These are phyloP conservation scores for Carallia brachiata DNA, from an alignment of 345 rosid genomes.

Conservation along the genomic window DNA sequence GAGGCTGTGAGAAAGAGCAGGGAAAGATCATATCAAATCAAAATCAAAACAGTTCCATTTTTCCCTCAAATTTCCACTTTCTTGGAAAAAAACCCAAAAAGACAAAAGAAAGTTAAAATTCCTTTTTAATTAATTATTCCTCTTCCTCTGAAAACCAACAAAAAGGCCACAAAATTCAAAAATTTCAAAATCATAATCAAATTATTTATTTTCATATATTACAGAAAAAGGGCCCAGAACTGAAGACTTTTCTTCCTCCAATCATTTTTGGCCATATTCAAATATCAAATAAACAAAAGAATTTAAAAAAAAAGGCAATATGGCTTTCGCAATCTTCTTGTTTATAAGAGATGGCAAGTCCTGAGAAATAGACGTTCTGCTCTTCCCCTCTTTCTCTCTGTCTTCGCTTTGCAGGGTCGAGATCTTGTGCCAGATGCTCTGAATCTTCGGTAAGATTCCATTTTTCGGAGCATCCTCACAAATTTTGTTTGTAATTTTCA, in stretches of 20 bases:
- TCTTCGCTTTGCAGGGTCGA: conserved; percentile 10
- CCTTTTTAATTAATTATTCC: no score
- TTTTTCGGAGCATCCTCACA: neutral
- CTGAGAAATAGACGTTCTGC: neutral
- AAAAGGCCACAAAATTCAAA: neutral
- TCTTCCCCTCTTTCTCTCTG: neutral
- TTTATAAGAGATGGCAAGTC: neutral
- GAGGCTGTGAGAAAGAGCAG: conserved; percentile 6
- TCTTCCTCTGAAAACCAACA: conserved; percentile 8
- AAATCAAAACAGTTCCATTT: neutral
- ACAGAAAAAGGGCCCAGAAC: no score
- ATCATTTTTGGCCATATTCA: no score
- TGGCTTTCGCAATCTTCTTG: conserved; percentile 1
- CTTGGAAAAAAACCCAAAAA: neutral
- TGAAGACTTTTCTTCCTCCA: no score
- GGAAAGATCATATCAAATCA: no score
- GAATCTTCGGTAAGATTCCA: neutral
- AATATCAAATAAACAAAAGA: neutral
- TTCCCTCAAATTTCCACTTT: neutral
- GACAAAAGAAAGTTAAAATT: no score
- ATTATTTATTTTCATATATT: no score
- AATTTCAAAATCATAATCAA: no score
- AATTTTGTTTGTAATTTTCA: neutral
- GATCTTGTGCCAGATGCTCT: conserved; percentile 15
- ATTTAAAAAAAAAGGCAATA: neutral